Conservation (phyloP, 192 early-diverging fungal genomes). For the Umbelopsis sp. region DNA sequence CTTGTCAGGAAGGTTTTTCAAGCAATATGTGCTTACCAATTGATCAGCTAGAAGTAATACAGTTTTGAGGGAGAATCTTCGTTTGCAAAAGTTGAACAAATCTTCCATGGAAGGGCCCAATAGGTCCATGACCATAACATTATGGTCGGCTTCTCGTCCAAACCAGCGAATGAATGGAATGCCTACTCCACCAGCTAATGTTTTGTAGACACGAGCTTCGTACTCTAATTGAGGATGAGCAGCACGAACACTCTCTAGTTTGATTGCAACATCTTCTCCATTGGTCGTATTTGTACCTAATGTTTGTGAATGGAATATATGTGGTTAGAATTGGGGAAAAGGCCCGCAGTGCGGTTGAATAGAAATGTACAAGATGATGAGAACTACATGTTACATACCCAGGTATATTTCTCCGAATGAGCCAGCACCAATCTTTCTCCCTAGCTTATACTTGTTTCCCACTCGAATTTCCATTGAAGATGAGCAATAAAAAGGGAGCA, state of each 20-base stretch:
- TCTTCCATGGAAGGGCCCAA: conserved; percentile 88
- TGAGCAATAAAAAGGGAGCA: conserved; percentile 18
- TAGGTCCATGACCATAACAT: conserved; percentile 87
- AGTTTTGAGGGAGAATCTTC: conserved; percentile 88
- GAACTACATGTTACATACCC: conserved; percentile 47
- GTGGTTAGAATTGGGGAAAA: neutral
- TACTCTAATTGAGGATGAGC: conserved; percentile 98
- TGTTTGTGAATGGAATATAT: neutral
- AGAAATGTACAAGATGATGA: neutral
- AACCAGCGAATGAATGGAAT: conserved; percentile 88
- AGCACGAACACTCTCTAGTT: conserved; percentile 91
- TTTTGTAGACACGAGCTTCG: conserved; percentile 94
- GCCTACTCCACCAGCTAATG: conserved; percentile 90
- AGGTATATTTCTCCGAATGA: conserved; percentile 98
- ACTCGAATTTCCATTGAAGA: conserved; percentile 67
- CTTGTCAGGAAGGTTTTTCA: too few species aligned
- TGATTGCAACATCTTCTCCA: conserved; percentile 97
- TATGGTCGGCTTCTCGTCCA: conserved; percentile 80
- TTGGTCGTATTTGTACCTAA: conserved; percentile 84
- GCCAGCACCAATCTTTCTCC: conserved; percentile 94
- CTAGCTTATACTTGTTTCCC: conserved; percentile 92
- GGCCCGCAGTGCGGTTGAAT: neutral
- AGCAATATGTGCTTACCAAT: conserved; percentile 54
- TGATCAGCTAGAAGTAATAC: conserved; percentile 86
- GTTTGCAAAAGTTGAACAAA: conserved; percentile 89